phyloP scores from a whole-genome alignment of 371 early-diverging fungal species.

The Mortierella sp. region DNA sequence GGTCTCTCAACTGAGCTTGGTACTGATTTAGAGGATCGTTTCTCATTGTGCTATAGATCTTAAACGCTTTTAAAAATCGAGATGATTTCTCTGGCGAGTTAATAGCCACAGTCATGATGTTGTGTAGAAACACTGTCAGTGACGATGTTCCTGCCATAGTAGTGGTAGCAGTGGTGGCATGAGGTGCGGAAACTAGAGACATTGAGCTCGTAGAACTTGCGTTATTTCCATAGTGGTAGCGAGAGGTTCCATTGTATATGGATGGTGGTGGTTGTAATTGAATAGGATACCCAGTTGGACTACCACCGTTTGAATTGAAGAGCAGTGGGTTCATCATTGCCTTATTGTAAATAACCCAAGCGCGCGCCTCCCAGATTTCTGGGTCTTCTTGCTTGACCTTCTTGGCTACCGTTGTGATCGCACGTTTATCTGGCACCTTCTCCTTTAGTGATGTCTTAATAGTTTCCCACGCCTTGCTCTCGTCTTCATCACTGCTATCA shows the following conservation, averaged over 20 bases:
- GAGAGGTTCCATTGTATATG: neutral
- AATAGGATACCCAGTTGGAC: conserved; percentile 3
- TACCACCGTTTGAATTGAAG: neutral
- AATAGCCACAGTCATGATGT: conserved; percentile 37
- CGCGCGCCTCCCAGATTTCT: conserved; percentile 48
- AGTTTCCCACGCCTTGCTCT: neutral
- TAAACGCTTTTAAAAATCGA: conserved; percentile 36
- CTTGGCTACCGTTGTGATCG: neutral
- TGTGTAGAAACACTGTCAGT: conserved; percentile 34
- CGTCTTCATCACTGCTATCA: neutral
- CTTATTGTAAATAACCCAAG: conserved; percentile 53
- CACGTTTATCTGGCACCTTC: neutral
- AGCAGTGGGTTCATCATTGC: conserved; percentile 28
- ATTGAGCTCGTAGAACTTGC: neutral
- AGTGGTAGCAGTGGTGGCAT: neutral
- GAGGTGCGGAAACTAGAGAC: neutral
- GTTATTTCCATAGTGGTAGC: neutral
- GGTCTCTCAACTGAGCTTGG: conserved; percentile 43
- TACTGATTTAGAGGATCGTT: conserved; percentile 23
- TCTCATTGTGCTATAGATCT: conserved; percentile 36
- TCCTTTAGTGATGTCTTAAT: neutral
- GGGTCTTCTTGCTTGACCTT: conserved; percentile 17
- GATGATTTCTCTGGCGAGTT: conserved; percentile 42
- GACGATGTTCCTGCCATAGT: conserved; percentile 18
- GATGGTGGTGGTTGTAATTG: conserved; percentile 1